Evolutionary conservation across 2,329 filamentous ascomycete genomes (phyloP), one percentile per base, ranked within the genome.

Genomic region (Aspergillus sp.): DNA sequence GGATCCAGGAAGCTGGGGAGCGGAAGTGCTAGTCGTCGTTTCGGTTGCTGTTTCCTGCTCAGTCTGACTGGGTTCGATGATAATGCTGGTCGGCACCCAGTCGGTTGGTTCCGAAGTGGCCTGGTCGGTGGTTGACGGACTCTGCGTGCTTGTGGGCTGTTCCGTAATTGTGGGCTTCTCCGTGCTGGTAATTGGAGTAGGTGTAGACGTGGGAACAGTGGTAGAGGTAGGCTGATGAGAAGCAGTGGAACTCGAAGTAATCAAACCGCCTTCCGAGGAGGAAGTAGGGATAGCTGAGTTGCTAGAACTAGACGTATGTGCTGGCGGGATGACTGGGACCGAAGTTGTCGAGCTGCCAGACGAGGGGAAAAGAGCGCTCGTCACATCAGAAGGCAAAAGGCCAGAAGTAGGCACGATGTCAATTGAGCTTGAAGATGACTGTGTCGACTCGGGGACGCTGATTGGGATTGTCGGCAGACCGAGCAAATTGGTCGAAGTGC

Each of bases 1-100:
- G 44, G 90, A 84, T 67, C 85, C 86, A 19, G 92, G 92, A 58
- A 96, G 81, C 37, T 80, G 79, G 0, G 85, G 84, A 0, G 90
- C 88, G 2, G 80, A 79, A 49, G 75, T 79, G 7, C 76, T 67
- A 21, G 66, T 61, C 66, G 61, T 80, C 70, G 67, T 75, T 50
- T 64, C 63, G 8, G 69, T 70, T 3, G 66, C 62, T 5, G 71
- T 66, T n/a, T 69, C 64, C 40, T 52, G 47, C 3, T 66, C 62
- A 37, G 68, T 71, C 31, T 62, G 67, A 27, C 67, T 62, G 53
- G 71, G 62, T 57, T 74, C 47, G 64, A 70, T 59, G 62, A 70
- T 59, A 51, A 71, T 67, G 47, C 61, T 65, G 4, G 67, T 65
- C 9, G 62, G 69, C 31, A 68, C 66, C 51, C 57, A 68, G 53